phyloP scores from a whole-genome alignment of 306 rosid species.

The Arachis stenosperma region DNA sequence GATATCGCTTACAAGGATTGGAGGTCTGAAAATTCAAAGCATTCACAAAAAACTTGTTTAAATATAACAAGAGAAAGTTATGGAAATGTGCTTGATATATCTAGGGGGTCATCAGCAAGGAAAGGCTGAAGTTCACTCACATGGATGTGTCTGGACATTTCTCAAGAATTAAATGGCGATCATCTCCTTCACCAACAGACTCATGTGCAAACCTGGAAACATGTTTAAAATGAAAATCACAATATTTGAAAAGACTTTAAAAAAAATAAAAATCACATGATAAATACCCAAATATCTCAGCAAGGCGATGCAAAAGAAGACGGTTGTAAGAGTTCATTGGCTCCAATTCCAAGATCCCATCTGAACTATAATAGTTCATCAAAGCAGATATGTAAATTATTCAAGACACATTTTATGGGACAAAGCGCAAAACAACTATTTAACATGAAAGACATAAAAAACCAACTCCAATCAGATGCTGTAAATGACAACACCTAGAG shows the following conservation, averaged over 20 bases:
- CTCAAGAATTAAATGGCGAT: slow-evolving; percentile 88
- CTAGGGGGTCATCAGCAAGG: not conserved
- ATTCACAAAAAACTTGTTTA: slow-evolving; percentile 33
- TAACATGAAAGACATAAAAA: slow-evolving; percentile 17
- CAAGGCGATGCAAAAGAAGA: slow-evolving; percentile 97
- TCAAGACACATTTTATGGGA: slow-evolving; percentile 24
- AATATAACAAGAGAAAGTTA: slow-evolving; percentile 12
- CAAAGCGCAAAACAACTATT: slow-evolving; percentile 17
- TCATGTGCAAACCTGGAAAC: slow-evolving; percentile 75
- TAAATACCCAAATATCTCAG: slow-evolving; percentile 94
- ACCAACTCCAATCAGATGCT: slow-evolving; percentile 25
- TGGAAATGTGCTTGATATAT: slow-evolving; percentile 14
- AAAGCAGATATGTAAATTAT: slow-evolving; percentile 27
- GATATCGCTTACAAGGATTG: slow-evolving; percentile 95
- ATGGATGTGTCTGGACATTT: slow-evolving; percentile 87
- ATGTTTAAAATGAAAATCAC: slow-evolving; percentile 11
- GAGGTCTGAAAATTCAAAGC: slow-evolving; percentile 81
- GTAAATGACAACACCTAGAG: slow-evolving; percentile 32
- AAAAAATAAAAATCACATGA: slow-evolving; percentile 31
- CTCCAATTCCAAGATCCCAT: slow-evolving; percentile 83
- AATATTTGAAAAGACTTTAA: slow-evolving; percentile 18
- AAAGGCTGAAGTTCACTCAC: slow-evolving; percentile 52
- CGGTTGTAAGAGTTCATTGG: slow-evolving; percentile 95
- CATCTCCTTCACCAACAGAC: slow-evolving; percentile 96
- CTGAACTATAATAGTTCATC: slow-evolving; percentile 69